Evolutionary conservation across 2,329 filamentous ascomycete species (phyloP).

Genomic region (Sarocladium oryzae): DNA sequence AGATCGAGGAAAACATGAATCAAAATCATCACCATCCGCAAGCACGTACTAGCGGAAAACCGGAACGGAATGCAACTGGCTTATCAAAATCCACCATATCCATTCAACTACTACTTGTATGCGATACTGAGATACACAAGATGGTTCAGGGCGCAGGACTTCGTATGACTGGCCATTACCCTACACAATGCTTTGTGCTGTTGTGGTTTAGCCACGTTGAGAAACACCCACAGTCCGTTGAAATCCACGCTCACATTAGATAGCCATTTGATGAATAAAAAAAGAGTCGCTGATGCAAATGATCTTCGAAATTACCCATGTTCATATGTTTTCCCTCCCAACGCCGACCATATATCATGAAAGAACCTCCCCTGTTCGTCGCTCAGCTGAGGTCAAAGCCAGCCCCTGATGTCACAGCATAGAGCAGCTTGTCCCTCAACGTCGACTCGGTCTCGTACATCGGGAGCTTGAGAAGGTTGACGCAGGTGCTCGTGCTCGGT

Average conservation of each 20-base stretch:
- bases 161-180: no score
- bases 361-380: neutral
- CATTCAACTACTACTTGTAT: no score
- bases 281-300: neutral
- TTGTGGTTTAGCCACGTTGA: no score
- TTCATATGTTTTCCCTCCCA: neutral
- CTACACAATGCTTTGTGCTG: no score
- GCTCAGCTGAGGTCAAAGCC: conserved; percentile 75
- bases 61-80: no score
- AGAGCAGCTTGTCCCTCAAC: conserved; percentile 75
- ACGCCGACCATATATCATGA: neutral
- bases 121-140: no score
- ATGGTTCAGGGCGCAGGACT: no score
- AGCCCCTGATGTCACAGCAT: conserved; percentile 82
- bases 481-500: conserved; percentile 92
- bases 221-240: neutral
- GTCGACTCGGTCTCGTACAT: conserved; percentile 62
- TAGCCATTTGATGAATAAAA: neutral
- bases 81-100: no score
- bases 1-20: no score
- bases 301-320: neutral
- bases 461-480: conserved; percentile 89
- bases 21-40: no score
- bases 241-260: neutral
- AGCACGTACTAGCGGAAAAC: no score